Conservation (phyloP, 495 filamentous ascomycete genomes). For the Apiosordaria backusii region DNA sequence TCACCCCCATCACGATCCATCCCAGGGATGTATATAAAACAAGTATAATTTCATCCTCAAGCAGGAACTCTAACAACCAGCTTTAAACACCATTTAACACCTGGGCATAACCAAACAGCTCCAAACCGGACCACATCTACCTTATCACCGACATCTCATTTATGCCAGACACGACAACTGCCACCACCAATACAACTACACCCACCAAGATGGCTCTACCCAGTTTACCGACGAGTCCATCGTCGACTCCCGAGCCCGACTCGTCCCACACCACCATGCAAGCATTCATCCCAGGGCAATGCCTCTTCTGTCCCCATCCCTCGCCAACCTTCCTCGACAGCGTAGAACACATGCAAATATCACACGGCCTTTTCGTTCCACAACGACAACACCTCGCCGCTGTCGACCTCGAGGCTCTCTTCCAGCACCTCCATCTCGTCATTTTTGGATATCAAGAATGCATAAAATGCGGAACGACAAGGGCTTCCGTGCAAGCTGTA, state of each 20-base stretch:
- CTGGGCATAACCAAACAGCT: not conserved
- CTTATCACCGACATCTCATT: not conserved
- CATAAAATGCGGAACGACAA: constrained; percentile 33
- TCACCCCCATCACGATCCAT: not conserved
- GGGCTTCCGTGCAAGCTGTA: constrained; percentile 31
- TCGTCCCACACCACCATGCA: not conserved
- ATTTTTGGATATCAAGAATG: constrained; percentile 39
- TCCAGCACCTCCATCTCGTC: constrained; percentile 37
- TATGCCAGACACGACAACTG: constrained; percentile 4
- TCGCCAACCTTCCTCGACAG: constrained; percentile 25
- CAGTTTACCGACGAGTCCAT: not conserved
- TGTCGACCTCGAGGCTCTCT: constrained; percentile 33
- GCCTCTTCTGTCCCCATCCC: constrained; percentile 26
- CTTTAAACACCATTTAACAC: not conserved
- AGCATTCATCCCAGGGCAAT: constrained; percentile 12
- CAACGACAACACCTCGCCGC: constrained; percentile 20
- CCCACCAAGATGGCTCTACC: not conserved
- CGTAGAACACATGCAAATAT: constrained; percentile 35
- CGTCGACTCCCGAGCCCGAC: not conserved
- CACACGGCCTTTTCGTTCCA: constrained; percentile 36
- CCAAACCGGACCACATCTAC: not conserved
- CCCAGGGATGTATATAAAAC: not conserved
- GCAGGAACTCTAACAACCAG: not conserved
- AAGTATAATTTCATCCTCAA: not conserved
- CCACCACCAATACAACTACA: not conserved